Evolutionary conservation across 306 rosid genomes (phyloP), one percentile per base, ranked within the genome.

Genomic region (Delonix regia): DNA sequence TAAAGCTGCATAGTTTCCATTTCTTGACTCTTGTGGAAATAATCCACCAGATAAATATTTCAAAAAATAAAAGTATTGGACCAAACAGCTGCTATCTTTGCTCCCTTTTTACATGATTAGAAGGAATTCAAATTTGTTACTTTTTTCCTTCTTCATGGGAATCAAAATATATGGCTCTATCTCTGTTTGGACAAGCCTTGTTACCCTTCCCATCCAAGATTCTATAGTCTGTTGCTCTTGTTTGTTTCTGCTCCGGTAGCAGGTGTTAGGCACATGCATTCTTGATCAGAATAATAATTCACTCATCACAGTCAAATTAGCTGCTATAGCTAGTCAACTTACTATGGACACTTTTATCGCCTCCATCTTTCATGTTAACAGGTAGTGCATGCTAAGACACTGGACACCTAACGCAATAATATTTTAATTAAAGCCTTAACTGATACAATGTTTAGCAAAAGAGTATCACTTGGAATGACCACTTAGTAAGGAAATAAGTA

Each of bases 131-230:
- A 72, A 57, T 34, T 42, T 67, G 42, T 65, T 49, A 72, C 30
- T 57, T 48, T 44, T 82, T 77, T 71, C 59, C 65, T 42, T 33
- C 61, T 24, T 77, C 42, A 53, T 52, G 69, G 25, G 68, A 71
- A 62, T 72, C 68, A 27, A 71, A 82, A 55, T 14, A 49, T 77
- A 77, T 73, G 79, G 64, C 86, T 34, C n/a, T 45, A 52, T 71
- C 53, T 63, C 11, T 84, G 78, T 70, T 63, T 79, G 74, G 70
- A 75, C 64, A 27, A 77, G 79, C 80, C 63, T 76, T 72, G 30
- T 76, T 68, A 76, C 75, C 73, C 59, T 51, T 30, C 45, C 42
- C 68, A 38, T 39, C 55, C 67, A 71, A 84, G 82, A 84, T 71
- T 76, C 81, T 71, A 75, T 74, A 49, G 28, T 70, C 81, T 61